These are phyloP conservation scores for Bassia scoparia DNA, from an alignment of 148 eudicot species.

Conservation along the genomic window DNA sequence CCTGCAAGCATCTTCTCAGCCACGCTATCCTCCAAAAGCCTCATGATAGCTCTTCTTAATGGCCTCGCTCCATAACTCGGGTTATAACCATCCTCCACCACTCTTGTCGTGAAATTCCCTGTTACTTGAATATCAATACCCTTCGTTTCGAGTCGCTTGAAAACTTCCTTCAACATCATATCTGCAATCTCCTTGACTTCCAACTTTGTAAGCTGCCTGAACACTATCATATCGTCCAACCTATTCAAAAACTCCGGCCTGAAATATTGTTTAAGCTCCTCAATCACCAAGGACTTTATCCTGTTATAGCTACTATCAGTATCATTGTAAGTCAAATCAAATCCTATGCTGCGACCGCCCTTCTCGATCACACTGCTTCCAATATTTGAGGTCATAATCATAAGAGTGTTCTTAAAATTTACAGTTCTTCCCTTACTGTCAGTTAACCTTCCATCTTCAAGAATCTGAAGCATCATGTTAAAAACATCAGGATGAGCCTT, in stretches of 20 bases:
- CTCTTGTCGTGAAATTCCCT: slow-evolving; percentile 55
- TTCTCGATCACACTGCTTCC: slow-evolving; percentile 83
- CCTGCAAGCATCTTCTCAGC: slow-evolving; percentile 88
- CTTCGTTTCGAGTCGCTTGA: slow-evolving; percentile 49
- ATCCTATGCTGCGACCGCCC: slow-evolving; percentile 61
- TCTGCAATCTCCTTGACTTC: slow-evolving; percentile 90
- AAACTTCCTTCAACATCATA: slow-evolving; percentile 82
- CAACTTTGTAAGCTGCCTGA: slow-evolving; percentile 68
- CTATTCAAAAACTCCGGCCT: slow-evolving; percentile 82
- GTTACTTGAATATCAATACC: slow-evolving; percentile 70
- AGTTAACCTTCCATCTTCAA: slow-evolving; percentile 81
- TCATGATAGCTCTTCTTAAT: slow-evolving; percentile 80
- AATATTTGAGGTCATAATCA: slow-evolving; percentile 85
- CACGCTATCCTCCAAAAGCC: slow-evolving; percentile 81
- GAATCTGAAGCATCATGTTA: slow-evolving; percentile 90
- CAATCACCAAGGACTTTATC: slow-evolving; percentile 64
- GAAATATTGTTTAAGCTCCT: slow-evolving; percentile 77
- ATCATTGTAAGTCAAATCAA: slow-evolving; percentile 47
- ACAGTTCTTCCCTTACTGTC: slow-evolving; percentile 83
- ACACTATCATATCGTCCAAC: slow-evolving; percentile 88
- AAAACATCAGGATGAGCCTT: slow-evolving; percentile 93
- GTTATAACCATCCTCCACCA: slow-evolving; percentile 79
- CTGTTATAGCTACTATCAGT: slow-evolving; percentile 56
- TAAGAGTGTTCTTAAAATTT: slow-evolving; percentile 76
- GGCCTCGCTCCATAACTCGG: slow-evolving; percentile 88